Evolutionary conservation across 2,329 filamentous ascomycete species (phyloP).

Genomic region (Didymellaceae sp.): DNA sequence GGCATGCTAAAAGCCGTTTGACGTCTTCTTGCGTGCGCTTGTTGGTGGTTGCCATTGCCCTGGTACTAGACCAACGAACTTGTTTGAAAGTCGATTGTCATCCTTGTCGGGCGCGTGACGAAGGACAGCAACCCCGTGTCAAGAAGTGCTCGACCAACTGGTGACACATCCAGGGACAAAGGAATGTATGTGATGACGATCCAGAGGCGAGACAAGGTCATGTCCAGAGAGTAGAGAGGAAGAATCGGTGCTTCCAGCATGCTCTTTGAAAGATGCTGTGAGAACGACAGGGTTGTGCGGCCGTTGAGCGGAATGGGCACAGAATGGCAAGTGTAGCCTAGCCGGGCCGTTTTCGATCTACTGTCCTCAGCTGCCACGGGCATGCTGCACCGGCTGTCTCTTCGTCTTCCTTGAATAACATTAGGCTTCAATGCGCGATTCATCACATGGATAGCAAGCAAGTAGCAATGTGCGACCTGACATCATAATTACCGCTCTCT

Average conservation of each 20-base stretch:
- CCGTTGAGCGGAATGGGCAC: constrained; percentile 10
- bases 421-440: neutral
- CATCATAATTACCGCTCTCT: too few relatives aligned
- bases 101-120: constrained; percentile 11
- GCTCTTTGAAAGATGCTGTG: neutral
- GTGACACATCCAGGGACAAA: constrained; percentile 5
- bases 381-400: neutral
- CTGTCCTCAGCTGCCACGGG: neutral
- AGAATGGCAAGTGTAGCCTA: constrained; percentile 8
- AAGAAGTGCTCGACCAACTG: neutral
- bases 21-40: neutral
- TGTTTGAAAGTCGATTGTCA: constrained; percentile 9
- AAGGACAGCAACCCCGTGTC: constrained; percentile 5
- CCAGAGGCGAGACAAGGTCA: neutral
- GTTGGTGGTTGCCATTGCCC: neutral
- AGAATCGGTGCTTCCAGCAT: neutral
- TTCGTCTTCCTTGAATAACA: too few relatives aligned
- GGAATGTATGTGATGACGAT: constrained; percentile 10
- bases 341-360: constrained; percentile 1
- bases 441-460: neutral
- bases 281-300: constrained; percentile 6
- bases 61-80: neutral
- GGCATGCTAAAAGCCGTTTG: neutral
- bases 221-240: neutral
- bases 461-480: too few relatives aligned